Evolutionary conservation across 2,329 filamentous ascomycete genomes (phyloP).

Genomic region (Chaetomium globosum): DNA sequence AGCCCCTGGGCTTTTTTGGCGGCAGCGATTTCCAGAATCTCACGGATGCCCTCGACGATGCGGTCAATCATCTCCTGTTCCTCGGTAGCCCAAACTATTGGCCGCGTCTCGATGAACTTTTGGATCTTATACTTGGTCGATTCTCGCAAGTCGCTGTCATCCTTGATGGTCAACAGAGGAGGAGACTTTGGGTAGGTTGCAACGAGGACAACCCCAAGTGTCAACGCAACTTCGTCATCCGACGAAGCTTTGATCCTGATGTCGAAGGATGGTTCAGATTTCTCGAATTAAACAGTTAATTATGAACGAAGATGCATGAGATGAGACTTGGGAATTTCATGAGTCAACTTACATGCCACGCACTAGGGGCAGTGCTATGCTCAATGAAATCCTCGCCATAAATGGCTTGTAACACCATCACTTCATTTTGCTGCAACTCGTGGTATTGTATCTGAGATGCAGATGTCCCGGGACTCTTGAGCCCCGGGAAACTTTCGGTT

Average conservation of each 20-base stretch:
- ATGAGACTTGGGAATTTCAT: neutral
- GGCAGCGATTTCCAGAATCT: conserved; percentile 84
- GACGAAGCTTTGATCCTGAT: conserved; percentile 74
- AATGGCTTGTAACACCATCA: conserved; percentile 82
- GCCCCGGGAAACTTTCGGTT: conserved; percentile 55
- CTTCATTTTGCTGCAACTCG: conserved; percentile 84
- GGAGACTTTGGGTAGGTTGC: conserved; percentile 88
- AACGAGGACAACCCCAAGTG: conserved; percentile 77
- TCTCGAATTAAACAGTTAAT: conserved; percentile 45
- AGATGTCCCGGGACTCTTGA: conserved; percentile 48
- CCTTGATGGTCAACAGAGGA: conserved; percentile 71
- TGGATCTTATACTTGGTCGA: conserved; percentile 72
- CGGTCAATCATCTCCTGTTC: conserved; percentile 65
- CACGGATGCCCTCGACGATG: conserved; percentile 69
- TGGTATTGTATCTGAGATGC: conserved; percentile 66
- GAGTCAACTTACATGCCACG: conserved; percentile 74
- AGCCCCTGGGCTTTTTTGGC: conserved; percentile 72
- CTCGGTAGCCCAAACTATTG: conserved; percentile 55
- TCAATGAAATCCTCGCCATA: conserved; percentile 86
- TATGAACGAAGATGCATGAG: neutral
- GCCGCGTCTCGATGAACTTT: conserved; percentile 62
- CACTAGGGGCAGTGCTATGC: conserved; percentile 68
- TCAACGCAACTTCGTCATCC: conserved; percentile 70
- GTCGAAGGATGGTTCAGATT: conserved; percentile 81
- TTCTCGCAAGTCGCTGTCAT: conserved; percentile 66